A percentile compares a stretch with the other conserved stretches of the same genome.
Evolutionary conservation across 2,329 filamentous ascomycete species (phyloP).

Genomic region (Mollisiaceae sp.): DNA sequence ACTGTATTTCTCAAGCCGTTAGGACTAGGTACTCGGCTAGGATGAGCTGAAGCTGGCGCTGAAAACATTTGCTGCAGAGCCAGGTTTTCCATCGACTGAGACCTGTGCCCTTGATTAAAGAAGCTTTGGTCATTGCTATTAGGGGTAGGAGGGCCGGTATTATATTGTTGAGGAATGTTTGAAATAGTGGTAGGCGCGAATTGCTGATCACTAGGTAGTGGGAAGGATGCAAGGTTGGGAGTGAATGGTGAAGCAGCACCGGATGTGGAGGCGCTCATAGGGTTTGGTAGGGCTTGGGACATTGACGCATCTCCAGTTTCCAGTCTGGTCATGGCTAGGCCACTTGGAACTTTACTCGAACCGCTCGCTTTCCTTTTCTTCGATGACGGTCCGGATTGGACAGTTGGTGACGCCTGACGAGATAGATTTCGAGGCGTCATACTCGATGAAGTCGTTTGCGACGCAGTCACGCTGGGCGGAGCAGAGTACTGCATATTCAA

Average conservation of each 20-base stretch:
- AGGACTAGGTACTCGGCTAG: constrained; percentile 80
- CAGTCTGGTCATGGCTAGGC: constrained; percentile 81
- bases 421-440: constrained; percentile 69
- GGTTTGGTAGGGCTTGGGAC: constrained; percentile 47
- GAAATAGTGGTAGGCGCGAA: constrained; percentile 34
- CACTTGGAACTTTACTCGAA: constrained; percentile 71
- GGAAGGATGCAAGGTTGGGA: constrained; percentile 52
- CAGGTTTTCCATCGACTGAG: constrained; percentile 69
- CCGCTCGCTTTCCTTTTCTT: constrained; percentile 85
- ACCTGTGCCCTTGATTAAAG: constrained; percentile 61
- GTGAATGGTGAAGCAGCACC: constrained; percentile 60
- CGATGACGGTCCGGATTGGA: constrained; percentile 65
- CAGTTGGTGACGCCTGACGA: constrained; percentile 73
- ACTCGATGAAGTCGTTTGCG: constrained; percentile 48
- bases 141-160: constrained; percentile 68
- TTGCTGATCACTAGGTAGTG: constrained; percentile 44
- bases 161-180: constrained; percentile 50
- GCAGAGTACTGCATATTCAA: constrained; percentile 43
- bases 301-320: constrained; percentile 58
- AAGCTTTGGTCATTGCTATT: constrained; percentile 65
- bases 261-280: constrained; percentile 43
- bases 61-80: constrained; percentile 70
- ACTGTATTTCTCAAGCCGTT: constrained; percentile 56
- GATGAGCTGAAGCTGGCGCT: constrained; percentile 72
- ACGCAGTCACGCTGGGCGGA: constrained; percentile 38